phyloP scores from a whole-genome alignment of 306 rosid species.

The Sechiopsis laciniata region DNA sequence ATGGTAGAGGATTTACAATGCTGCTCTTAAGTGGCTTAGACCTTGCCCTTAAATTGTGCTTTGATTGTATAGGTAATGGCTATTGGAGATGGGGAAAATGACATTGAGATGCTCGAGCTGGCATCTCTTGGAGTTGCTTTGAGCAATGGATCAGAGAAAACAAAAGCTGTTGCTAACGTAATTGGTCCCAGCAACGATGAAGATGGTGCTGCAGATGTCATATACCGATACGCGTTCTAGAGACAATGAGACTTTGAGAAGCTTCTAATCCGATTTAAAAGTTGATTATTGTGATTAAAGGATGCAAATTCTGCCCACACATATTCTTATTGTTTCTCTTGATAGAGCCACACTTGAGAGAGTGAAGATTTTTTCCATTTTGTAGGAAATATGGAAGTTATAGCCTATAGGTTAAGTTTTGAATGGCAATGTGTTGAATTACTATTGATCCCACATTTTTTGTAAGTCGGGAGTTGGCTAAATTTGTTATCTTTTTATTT shows the following conservation, averaged over 20 bases:
- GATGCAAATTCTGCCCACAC: not conserved
- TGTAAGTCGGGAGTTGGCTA: not conserved
- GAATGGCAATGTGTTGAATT: conserved; percentile 5
- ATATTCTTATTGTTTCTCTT: conserved; percentile 1
- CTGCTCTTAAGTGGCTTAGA: not conserved
- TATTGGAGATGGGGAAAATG: conserved; percentile 95
- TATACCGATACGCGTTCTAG: conserved; percentile 72
- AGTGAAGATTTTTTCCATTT: not conserved
- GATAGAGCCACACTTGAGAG: not conserved
- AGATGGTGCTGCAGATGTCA: conserved; percentile 91
- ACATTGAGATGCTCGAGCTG: conserved; percentile 81
- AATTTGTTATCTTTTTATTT: not conserved
- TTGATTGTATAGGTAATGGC: conserved; percentile 65
- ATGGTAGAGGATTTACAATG: not conserved
- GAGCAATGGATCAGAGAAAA: conserved; percentile 70
- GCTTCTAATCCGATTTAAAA: not conserved
- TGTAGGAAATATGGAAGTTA: not conserved
- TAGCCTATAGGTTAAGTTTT: not conserved
- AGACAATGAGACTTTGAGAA: not conserved
- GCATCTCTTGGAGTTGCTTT: conserved; percentile 85
- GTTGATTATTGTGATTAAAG: not conserved
- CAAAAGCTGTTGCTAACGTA: conserved; percentile 72
- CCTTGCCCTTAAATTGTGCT: not conserved
- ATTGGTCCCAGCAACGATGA: conserved; percentile 85
- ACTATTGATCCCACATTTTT: not conserved